Conservation (phyloP, 352 stramenopile species). For the Phytopythium delawarense region DNA sequence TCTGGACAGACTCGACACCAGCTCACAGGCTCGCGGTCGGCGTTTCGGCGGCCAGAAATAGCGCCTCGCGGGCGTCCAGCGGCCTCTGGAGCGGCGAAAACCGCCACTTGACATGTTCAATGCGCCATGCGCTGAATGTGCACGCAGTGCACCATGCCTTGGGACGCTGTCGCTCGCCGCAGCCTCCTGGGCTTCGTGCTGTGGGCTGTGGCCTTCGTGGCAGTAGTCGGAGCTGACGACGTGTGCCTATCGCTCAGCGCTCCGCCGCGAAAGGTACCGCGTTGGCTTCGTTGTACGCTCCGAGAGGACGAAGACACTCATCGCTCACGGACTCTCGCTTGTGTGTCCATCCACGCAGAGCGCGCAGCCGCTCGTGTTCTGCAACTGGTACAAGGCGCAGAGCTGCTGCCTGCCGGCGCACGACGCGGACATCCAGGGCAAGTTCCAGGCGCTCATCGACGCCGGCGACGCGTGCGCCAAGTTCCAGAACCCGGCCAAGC, state of each 20-base stretch:
- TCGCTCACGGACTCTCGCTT: neutral
- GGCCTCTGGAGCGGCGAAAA: neutral
- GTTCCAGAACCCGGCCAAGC: constrained; percentile 65
- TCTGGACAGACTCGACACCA: no score
- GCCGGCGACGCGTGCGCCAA: constrained; percentile 61
- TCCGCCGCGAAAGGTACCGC: constrained; percentile 15
- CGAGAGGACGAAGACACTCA: neutral
- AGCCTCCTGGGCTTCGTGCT: neutral
- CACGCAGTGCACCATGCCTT: neutral
- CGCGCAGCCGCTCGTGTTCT: constrained; percentile 57
- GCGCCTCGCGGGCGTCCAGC: neutral
- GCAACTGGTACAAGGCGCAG: constrained; percentile 58
- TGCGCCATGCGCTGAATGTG: neutral
- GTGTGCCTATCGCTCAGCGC: constrained; percentile 23
- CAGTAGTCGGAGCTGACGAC: constrained; percentile 1
- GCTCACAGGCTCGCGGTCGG: neutral
- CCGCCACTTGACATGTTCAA: neutral
- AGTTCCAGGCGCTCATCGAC: constrained; percentile 60
- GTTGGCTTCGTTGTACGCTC: neutral
- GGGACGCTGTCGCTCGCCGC: neutral
- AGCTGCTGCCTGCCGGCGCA: constrained; percentile 70
- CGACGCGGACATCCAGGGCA: constrained; percentile 55
- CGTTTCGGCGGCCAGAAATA: neutral
- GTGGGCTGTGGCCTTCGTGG: neutral
- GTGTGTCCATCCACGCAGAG: constrained; percentile 27